Conservation (phyloP, 2,329 filamentous ascomycete species). For the Penicillium decumbens region DNA sequence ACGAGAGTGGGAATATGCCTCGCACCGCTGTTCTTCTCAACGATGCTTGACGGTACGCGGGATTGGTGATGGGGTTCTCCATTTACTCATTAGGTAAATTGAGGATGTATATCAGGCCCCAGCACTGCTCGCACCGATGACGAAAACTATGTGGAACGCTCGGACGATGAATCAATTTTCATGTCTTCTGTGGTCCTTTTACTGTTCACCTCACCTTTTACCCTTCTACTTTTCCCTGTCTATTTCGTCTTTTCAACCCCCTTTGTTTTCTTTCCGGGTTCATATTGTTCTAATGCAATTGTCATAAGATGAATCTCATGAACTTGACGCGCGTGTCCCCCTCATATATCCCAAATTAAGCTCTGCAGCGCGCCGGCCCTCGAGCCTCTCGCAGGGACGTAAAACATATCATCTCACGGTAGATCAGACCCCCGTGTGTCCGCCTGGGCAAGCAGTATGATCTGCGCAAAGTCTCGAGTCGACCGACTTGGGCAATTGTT, state of each 20-base stretch:
- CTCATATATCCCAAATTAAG: not conserved
- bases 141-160: slow-evolving; percentile 12
- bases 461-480: slow-evolving; percentile 11
- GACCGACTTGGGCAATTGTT: slow-evolving; percentile 16
- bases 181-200: slow-evolving; percentile 11
- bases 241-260: slow-evolving; percentile 6
- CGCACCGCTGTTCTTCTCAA: slow-evolving; percentile 2
- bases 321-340: slow-evolving; percentile 4
- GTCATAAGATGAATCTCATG: slow-evolving; percentile 15
- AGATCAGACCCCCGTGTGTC: not conserved
- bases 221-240: slow-evolving; percentile 9
- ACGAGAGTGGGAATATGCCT: slow-evolving; percentile 7
- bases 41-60: slow-evolving; percentile 10
- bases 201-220: slow-evolving; percentile 5
- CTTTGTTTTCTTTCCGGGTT: slow-evolving; percentile 18
- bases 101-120: slow-evolving; percentile 8
- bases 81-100: slow-evolving; percentile 6
- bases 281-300: slow-evolving; percentile 25
- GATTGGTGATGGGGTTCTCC: slow-evolving; percentile 1
- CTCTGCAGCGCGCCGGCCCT: slow-evolving; percentile 7
- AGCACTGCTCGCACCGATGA: slow-evolving; percentile 8
- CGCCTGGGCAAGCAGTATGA: not conserved
- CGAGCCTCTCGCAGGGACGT: slow-evolving; percentile 1
- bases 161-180: slow-evolving; percentile 14
- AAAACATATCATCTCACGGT: not conserved